Evolutionary conservation across 768 basidiomycete genomes (phyloP), one percentile per base, ranked within the genome.

Genomic region (Mycena indigotica): DNA sequence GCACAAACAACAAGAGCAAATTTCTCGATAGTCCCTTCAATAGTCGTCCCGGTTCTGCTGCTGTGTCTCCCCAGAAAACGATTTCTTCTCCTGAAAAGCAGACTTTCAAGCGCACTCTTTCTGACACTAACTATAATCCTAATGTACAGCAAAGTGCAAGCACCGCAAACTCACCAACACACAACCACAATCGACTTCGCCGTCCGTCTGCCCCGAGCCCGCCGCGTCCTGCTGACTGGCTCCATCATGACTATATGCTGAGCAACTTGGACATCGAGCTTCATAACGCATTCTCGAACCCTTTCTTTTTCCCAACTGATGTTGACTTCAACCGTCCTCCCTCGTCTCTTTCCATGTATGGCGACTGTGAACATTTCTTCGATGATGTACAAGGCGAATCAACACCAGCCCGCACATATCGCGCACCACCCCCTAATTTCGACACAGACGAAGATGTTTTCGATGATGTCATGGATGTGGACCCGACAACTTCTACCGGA

Each of bases 1-100:
- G 23, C 50, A 52, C 53, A 53, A 50, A 16, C n/a, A 60, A 56
- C 28, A 50, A 55, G 32, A 19, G 8, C 24, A 23, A 58, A 55
- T 32, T 57, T 19, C 74, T 81, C 23, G 76, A 72, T 12, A 82
- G 79, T 24, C 80, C 82, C 1, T 83, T 81, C 62, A 71, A 65
- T 50, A 80, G 80, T 41, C 73, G 76, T 40, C 78, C 80, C 17
- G 67, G 65, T 30, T 82, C 82, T 51, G 66, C 72, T 40, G 55
- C 68, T 26, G 55, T 74, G 23, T 79, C 78, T 50, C 75, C 78
- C 5, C 70, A 69, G 55, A 65, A 60, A 35, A 45, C 68, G 39
- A 52, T 51, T 10, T 28, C 48, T 13, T 60, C 62, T 55, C 51
- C 69, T 55, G 26, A 56, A 61, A 51, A 53, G 61, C 46, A 50